Evolutionary conservation across 106 monocot genomes (phyloP).

Genomic region (Dendrobium nobile): DNA sequence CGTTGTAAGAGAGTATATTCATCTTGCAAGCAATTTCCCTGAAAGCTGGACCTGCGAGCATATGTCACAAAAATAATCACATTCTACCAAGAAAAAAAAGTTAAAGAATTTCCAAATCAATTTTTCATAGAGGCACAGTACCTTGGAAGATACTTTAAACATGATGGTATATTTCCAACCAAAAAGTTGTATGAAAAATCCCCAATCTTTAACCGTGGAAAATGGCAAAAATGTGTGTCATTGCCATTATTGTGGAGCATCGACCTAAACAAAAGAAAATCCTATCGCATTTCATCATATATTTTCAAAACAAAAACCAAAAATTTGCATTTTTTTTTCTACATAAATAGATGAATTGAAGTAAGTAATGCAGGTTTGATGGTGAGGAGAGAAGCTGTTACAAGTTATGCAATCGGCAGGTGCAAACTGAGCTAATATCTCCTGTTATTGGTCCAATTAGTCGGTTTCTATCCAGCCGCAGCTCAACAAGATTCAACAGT

Average conservation of each 20-base stretch:
- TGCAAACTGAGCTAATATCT: slow-evolving; percentile 17
- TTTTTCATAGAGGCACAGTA: slow-evolving; percentile 9
- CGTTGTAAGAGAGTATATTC: slow-evolving; percentile 40
- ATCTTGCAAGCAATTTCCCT: slow-evolving; percentile 69
- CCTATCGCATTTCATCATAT: background rate
- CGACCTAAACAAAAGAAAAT: slow-evolving; percentile 22
- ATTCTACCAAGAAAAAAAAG: background rate
- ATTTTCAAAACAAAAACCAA: background rate
- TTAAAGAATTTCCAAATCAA: background rate
- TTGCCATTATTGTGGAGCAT: slow-evolving; percentile 13
- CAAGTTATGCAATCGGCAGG: slow-evolving; percentile 11
- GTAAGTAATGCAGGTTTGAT: background rate
- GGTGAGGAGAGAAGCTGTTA: slow-evolving; percentile 9
- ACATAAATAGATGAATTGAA: background rate
- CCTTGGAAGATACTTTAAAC: slow-evolving; percentile 65
- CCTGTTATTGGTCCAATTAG: slow-evolving; percentile 58
- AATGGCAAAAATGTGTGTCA: slow-evolving; percentile 32
- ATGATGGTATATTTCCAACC: slow-evolving; percentile 51
- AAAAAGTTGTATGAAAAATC: slow-evolving; percentile 81
- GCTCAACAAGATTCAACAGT: slow-evolving; percentile 56
- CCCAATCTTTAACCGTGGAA: slow-evolving; percentile 31
- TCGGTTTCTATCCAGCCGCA: slow-evolving; percentile 72
- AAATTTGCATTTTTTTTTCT: background rate
- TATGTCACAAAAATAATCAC: background rate
- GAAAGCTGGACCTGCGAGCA: slow-evolving; percentile 53